phyloP scores from a whole-genome alignment of 768 basidiomycete genomes.

The Exsudoporus frostii region DNA sequence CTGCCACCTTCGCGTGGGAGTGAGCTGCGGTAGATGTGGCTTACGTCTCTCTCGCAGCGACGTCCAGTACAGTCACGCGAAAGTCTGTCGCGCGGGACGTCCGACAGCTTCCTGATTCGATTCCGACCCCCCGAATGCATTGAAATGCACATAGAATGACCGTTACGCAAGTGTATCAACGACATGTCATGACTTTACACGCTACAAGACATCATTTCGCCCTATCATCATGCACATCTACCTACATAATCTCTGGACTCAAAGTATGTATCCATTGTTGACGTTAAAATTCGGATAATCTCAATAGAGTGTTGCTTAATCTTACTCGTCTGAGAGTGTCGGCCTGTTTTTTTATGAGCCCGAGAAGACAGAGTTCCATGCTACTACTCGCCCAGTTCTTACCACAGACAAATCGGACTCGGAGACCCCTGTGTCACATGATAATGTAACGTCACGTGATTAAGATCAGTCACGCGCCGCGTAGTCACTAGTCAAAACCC shows the following conservation, averaged over 20 bases:
- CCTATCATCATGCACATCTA: background rate
- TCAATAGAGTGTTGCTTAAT: background rate
- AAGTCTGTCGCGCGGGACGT: slow-evolving; percentile 4
- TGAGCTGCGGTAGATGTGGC: slow-evolving; percentile 10
- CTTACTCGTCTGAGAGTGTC: background rate
- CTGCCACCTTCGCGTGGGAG: slow-evolving; percentile 12
- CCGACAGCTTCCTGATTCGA: background rate
- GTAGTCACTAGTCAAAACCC: too few species aligned
- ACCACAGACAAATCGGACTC: too few species aligned
- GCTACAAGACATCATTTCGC: background rate
- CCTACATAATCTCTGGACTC: background rate
- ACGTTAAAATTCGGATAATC: background rate
- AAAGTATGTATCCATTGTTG: background rate
- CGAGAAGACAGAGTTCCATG: too few species aligned
- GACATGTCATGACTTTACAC: background rate
- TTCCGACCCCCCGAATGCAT: background rate
- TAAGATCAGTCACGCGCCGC: background rate
- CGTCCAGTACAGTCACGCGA: slow-evolving; percentile 15
- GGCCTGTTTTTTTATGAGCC: background rate
- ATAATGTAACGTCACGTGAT: background rate
- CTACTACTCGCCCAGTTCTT: too few species aligned
- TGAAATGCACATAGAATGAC: background rate
- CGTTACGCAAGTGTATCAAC: background rate
- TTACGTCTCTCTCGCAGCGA: slow-evolving; percentile 19
- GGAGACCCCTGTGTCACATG: background rate